phyloP scores from a whole-genome alignment of 2,329 filamentous ascomycete genomes.

The Tolypocladium pustulatum region DNA sequence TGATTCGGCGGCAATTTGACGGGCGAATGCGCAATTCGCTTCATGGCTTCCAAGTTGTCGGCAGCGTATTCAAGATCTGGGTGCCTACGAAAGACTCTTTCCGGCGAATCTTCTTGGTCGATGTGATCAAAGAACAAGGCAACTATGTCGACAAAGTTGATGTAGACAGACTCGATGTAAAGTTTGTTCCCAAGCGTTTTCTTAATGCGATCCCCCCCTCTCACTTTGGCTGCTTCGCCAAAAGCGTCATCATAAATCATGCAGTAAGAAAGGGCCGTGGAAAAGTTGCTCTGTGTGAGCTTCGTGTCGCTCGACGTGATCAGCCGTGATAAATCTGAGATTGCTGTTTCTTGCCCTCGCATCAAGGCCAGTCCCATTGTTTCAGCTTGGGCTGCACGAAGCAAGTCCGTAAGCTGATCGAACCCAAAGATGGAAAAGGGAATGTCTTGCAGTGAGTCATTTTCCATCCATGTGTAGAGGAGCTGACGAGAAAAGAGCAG shows the following conservation, averaged over 20 bases:
- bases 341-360: constrained; percentile 58
- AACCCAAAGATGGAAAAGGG: constrained; percentile 85
- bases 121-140: constrained; percentile 66
- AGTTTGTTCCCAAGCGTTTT: constrained; percentile 56
- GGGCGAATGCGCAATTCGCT: constrained; percentile 53
- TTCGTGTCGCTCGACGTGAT: constrained; percentile 43
- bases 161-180: constrained; percentile 53
- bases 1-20: constrained; percentile 63
- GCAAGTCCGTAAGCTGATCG: constrained; percentile 52
- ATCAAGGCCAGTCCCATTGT: constrained; percentile 72
- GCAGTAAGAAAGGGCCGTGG: constrained; percentile 72
- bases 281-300: constrained; percentile 59
- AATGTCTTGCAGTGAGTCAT: constrained; percentile 55
- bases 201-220: constrained; percentile 56
- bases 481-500: constrained; percentile 78
- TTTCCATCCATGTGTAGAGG: constrained; percentile 79
- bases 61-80: constrained; percentile 49
- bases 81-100: constrained; percentile 54
- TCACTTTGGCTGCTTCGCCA: constrained; percentile 27
- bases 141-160: constrained; percentile 67
- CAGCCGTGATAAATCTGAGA: constrained; percentile 46
- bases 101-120: constrained; percentile 65
- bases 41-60: constrained; percentile 59
- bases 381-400: constrained; percentile 65
- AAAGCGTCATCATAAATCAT: constrained; percentile 48